A percentile compares a stretch with the other conserved stretches of the same genome.
Evolutionary conservation across 331 rosid genomes (phyloP).

Genomic region (Saraca asoca): DNA sequence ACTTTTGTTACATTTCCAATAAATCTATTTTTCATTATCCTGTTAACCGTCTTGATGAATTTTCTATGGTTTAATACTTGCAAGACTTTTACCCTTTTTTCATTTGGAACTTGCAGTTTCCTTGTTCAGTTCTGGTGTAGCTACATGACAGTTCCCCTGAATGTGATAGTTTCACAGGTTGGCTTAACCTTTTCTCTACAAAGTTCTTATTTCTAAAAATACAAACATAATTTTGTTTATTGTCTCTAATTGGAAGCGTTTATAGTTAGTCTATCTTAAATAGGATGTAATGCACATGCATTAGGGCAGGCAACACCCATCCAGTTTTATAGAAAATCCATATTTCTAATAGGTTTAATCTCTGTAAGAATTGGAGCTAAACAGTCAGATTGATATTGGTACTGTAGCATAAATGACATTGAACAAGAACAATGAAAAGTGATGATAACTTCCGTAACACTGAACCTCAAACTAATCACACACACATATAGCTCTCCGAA

Average conservation of each 20-base stretch:
- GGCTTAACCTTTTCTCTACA: slow-evolving; percentile 24
- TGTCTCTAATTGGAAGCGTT: not conserved
- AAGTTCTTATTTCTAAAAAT: not conserved
- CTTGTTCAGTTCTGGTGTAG: slow-evolving; percentile 97
- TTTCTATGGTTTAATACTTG: slow-evolving; percentile 12
- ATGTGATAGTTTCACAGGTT: slow-evolving; percentile 88
- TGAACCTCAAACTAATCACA: not conserved
- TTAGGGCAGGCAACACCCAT: not conserved
- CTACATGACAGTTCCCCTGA: slow-evolving; percentile 88
- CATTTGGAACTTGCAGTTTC: slow-evolving; percentile 53
- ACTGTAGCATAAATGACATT: too few species aligned
- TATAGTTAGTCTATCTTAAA: not conserved
- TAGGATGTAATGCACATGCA: not conserved
- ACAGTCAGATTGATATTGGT: too few species aligned
- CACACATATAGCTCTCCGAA: too few species aligned
- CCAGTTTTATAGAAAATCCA: too few species aligned
- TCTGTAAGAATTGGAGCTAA: too few species aligned
- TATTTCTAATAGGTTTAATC: too few species aligned
- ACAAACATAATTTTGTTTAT: slow-evolving; percentile 4
- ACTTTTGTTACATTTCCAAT: too few species aligned
- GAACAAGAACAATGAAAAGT: not conserved
- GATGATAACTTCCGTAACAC: not conserved
- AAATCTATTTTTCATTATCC: too few species aligned
- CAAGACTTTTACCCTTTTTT: slow-evolving; percentile 27
- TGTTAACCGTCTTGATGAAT: slow-evolving; percentile 7